Conservation (phyloP, 345 rosid genomes). For the Carallia brachiata region DNA sequence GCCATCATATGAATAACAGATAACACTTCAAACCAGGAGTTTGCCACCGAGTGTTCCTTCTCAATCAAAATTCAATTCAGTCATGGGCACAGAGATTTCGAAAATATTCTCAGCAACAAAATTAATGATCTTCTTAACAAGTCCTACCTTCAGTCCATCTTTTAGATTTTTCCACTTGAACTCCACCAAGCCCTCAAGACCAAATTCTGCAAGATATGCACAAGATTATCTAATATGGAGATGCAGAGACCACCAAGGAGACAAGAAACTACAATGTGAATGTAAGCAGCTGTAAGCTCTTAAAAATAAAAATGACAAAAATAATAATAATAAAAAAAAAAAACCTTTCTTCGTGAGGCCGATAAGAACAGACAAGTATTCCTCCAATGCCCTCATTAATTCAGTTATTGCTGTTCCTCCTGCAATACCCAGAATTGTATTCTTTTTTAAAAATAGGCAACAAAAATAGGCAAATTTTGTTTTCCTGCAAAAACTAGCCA, state of each 20-base stretch:
- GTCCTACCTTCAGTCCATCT: conserved; percentile 59
- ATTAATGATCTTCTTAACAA: neutral
- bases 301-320: no score
- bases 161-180: conserved; percentile 73
- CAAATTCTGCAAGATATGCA: conserved; percentile 41
- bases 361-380: conserved; percentile 62
- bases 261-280: neutral
- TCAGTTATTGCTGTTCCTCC: conserved; percentile 66
- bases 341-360: conserved; percentile 63
- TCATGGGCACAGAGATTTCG: conserved; percentile 5
- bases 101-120: neutral
- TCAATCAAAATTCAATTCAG: conserved; percentile 17
- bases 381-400: conserved; percentile 62
- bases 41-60: conserved; percentile 59
- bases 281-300: neutral
- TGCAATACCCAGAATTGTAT: conserved; percentile 19
- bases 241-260: neutral
- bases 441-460: neutral
- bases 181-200: conserved; percentile 62
- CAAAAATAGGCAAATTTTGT: neutral
- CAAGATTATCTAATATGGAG: neutral
- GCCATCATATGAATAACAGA: conserved; percentile 81
- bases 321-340: no score
- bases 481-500: neutral
- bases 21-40: conserved; percentile 69